Conservation (phyloP, 352 stramenopile genomes). For the Phytophthora constricta region DNA sequence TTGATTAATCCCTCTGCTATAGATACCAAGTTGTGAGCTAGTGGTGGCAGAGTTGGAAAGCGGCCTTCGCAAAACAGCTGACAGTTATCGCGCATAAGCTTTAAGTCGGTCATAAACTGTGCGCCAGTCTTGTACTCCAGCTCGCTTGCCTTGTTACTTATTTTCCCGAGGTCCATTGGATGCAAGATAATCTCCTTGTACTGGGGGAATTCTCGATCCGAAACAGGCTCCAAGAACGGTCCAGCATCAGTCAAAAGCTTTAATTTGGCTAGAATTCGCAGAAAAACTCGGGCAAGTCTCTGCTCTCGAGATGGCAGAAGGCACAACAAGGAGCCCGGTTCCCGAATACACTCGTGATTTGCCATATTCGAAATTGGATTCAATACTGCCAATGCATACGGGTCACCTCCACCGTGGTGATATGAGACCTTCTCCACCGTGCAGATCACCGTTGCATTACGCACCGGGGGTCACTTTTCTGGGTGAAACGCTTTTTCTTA, state of each 20-base stretch:
- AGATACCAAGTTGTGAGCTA: slow-evolving; percentile 74
- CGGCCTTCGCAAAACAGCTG: slow-evolving; percentile 81
- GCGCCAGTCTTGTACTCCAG: slow-evolving; percentile 60
- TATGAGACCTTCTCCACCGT: slow-evolving; percentile 72
- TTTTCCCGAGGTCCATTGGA: slow-evolving; percentile 76
- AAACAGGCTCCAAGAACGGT: slow-evolving; percentile 83
- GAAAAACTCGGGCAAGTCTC: slow-evolving; percentile 62
- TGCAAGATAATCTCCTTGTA: slow-evolving; percentile 85
- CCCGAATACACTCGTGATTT: slow-evolving; percentile 36
- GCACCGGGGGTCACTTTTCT: slow-evolving; percentile 70
- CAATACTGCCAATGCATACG: slow-evolving; percentile 73
- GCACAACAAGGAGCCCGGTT: slow-evolving; percentile 55
- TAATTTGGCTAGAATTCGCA: slow-evolving; percentile 69
- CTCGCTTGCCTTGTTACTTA: slow-evolving; percentile 58
- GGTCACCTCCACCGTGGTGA: slow-evolving; percentile 81
- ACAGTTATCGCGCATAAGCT: slow-evolving; percentile 81
- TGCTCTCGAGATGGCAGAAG: slow-evolving; percentile 67
- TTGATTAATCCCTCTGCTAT: slow-evolving; percentile 74
- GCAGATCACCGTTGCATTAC: slow-evolving; percentile 63
- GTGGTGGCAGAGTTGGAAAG: slow-evolving; percentile 76
- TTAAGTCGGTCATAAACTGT: slow-evolving; percentile 72
- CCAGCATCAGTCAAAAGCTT: slow-evolving; percentile 65
- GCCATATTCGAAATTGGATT: slow-evolving; percentile 43
- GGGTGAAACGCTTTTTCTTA: slow-evolving; percentile 77
- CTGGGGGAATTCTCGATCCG: slow-evolving; percentile 78